Base-by-base conservation (phyloP, 352 stramenopile genomes). In the Thalassiosira hispida region DNA sequence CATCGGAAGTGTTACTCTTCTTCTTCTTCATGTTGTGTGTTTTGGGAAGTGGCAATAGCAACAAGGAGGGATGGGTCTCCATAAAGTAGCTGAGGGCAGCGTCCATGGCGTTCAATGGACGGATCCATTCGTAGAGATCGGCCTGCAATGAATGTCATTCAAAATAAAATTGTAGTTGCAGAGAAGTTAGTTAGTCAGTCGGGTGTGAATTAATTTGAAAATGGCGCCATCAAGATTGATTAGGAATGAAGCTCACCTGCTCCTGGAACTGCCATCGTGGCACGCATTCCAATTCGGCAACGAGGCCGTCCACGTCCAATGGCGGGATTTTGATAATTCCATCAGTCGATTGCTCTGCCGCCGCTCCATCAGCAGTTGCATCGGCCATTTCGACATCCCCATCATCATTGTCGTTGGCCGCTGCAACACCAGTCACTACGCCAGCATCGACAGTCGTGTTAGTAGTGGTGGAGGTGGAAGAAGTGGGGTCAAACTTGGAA, bases 61-160 rank as follows among this genome's bases (percentile, higher is more conserved):
- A 56, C 20, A 92, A 46, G 3, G 65, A 73, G n/a, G 89, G 84
- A 73, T 93, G 81, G 11, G 74, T 62, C 14, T 90, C 53, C 22
- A 94, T 72, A 35, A 79, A 87, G 42, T 89, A 86, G 14, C 62
- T 67, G 1, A 94, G 44, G 35, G 75, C 82, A 2, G 87, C 87
- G 73, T 92, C 87, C 25, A 94, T 92, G 25, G 73, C 83, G 65
- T 94, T 92, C 53, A 94, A 72, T 33, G 84, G 77, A 8, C 77
- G 55, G 35, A 92, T 91, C 90, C 90, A 94, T 79, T 92, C 85
- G 51, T 91, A 86, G 29, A 94, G 82, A 73, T 94, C 87, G 5
- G 88, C 84, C 90, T 94, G 25, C 20, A 46, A 73, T 35, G 31
- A 57, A 51, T 53, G 47, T 66, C 20, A 47, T 44, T 47, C 8